Percentiles rank a stretch among this genome's conserved stretches.
phyloP scores from a whole-genome alignment of 768 basidiomycete species.

The Leccinum longicurvipes region DNA sequence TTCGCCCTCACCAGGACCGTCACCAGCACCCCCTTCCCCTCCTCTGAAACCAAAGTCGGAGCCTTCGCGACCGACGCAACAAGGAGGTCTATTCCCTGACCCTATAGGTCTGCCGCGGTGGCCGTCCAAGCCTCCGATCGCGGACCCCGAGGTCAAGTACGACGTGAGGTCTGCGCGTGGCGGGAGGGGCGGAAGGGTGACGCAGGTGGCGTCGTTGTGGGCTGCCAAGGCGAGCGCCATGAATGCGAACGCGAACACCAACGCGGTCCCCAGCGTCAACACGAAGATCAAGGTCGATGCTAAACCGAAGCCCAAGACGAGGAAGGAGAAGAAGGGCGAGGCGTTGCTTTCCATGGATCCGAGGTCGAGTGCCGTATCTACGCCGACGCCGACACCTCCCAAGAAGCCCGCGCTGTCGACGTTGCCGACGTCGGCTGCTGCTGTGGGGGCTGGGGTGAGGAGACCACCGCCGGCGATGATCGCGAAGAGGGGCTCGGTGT shows the following conservation, averaged over 20 bases:
- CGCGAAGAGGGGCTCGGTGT: conserved; percentile 12
- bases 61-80: background rate
- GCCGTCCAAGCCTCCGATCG: conserved; percentile 26
- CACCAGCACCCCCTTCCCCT: background rate
- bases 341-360: background rate
- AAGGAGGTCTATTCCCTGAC: conserved; percentile 17
- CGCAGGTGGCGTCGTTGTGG: conserved; percentile 74
- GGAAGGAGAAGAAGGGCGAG: conserved; percentile 4
- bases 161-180: conserved; percentile 76
- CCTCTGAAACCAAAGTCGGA: conserved; percentile 13
- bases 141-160: conserved; percentile 59
- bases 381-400: background rate
- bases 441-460: background rate
- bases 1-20: background rate
- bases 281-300: background rate
- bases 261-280: background rate
- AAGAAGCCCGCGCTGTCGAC: conserved; percentile 10
- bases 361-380: background rate
- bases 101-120: conserved; percentile 24
- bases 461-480: conserved; percentile 2
- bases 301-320: background rate
- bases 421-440: background rate
- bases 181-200: conserved; percentile 70
- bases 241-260: background rate
- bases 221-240: conserved; percentile 43